Conservation (phyloP, 805 yeast species). For the Saitoella complicata region DNA sequence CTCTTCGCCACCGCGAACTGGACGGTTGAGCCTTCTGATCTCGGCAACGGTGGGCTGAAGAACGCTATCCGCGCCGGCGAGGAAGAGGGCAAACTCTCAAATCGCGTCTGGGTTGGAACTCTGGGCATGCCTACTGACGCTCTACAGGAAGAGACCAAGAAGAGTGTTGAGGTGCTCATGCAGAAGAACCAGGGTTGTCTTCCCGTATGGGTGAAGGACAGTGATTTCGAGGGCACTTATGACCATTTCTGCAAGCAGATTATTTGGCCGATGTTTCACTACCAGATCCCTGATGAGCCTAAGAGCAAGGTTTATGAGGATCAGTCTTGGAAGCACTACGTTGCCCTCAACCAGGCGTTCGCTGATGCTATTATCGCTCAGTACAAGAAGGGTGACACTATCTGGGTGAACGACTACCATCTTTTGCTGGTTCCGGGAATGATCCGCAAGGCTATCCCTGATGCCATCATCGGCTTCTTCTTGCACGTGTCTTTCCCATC, state of each 20-base stretch:
- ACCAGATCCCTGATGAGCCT: conserved; percentile 91
- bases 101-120: conserved; percentile 72
- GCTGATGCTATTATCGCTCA: conserved; percentile 58
- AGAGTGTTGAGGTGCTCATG: conserved; percentile 33
- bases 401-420: conserved; percentile 95
- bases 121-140: conserved; percentile 81
- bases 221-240: conserved; percentile 79
- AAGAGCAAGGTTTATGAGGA: conserved; percentile 89
- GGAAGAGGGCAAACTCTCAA: conserved; percentile 16
- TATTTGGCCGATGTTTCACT: conserved; percentile 87
- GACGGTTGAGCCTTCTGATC: conserved; percentile 48
- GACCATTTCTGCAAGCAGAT: conserved; percentile 84
- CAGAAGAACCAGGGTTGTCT: conserved; percentile 4
- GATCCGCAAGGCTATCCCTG: conserved; percentile 59
- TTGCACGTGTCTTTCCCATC: conserved; percentile 91
- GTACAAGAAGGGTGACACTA: conserved; percentile 54
- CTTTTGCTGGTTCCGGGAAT: conserved; percentile 69
- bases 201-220: conserved; percentile 60
- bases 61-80: conserved; percentile 61
- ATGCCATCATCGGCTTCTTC: conserved; percentile 81
- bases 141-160: conserved; percentile 40
- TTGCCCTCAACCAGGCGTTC: conserved; percentile 52
- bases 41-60: conserved; percentile 77
- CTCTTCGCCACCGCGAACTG: conserved; percentile 50
- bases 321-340: conserved; percentile 82